Evolutionary conservation across 2,329 filamentous ascomycete species (phyloP).

Genomic region (Fusarium brevicatenulatum): DNA sequence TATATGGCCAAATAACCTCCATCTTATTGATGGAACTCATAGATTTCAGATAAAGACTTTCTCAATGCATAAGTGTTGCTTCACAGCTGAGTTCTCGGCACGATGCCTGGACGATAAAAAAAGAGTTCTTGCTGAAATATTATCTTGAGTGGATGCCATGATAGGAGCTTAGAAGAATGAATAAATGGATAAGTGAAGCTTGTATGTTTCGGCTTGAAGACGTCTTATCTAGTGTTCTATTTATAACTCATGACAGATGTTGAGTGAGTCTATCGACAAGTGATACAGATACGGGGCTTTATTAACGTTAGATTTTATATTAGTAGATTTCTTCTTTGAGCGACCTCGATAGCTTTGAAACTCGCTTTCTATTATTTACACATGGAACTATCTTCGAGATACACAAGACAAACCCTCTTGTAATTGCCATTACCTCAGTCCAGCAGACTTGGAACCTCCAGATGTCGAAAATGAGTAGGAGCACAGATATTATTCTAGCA

Average conservation of each 20-base stretch:
- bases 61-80: fast-evolving
- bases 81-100: neutral
- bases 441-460: no score
- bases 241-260: neutral
- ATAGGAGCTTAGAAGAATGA: fast-evolving
- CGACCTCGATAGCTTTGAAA: fast-evolving
- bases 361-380: fast-evolving
- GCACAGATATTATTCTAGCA: no score
- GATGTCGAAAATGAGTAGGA: no score
- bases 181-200: fast-evolving
- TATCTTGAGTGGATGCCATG: fast-evolving
- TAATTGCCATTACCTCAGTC: fast-evolving
- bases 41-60: fast-evolving
- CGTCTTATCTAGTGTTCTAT: fast-evolving
- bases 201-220: neutral
- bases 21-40: fast-evolving
- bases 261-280: neutral
- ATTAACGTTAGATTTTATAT: fast-evolving
- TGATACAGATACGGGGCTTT: fast-evolving
- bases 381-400: fast-evolving
- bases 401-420: fast-evolving
- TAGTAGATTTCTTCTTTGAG: fast-evolving
- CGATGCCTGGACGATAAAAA: neutral
- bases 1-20: fast-evolving
- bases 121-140: neutral